Evolutionary conservation across 495 filamentous ascomycete genomes (phyloP), one percentile per base, ranked within the genome.

Genomic region (Penicillium coprophilum): DNA sequence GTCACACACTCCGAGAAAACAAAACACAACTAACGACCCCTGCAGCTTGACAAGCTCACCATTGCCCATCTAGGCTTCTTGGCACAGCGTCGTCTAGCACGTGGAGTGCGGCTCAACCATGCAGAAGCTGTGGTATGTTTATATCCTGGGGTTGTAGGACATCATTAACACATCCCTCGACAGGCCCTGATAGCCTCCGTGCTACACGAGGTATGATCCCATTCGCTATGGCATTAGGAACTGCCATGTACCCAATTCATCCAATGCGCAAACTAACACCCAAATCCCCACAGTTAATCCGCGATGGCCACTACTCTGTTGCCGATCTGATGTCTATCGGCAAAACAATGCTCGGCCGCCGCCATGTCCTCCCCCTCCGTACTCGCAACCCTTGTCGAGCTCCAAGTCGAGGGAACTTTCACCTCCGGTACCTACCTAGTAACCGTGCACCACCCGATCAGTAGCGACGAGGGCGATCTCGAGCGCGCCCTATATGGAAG

Each of bases 391-490:
- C 82, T 98, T 24, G 77, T 81, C 50, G 88, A 95, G 75, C 82
- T 98, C 57, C 89, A 92, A 77, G 87, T 97, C 55, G 94, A 98
- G 72, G 94, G 95, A 36, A 98, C 94, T 0, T 98, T 98, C 60
- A 85, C 82, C 4, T 85, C 79, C 9, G 95, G 94, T 32, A 97
- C 92, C 13, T 97, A 96, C 67, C 84, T 98, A 17, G 94, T 98
- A 1, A 98, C 94, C 0, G 90, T 98, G 21, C 91, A 96, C 71
- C 79, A 94, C 67, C 94, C 94, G 20, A 87, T 98, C 70, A 84
- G 83, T 62, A 86, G 84, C 57, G 89, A 96, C 55, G 90, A 97
- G 63, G 95, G 94, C 4, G 84, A 97, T 64, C 79, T 98, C 13
- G 86, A 83, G 47, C 84, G 85, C 53, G 95, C 94, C 1, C 74